These are phyloP conservation scores for Microglena sp. DNA, from an alignment of 139 green algal genomes.

Conservation along the genomic window DNA sequence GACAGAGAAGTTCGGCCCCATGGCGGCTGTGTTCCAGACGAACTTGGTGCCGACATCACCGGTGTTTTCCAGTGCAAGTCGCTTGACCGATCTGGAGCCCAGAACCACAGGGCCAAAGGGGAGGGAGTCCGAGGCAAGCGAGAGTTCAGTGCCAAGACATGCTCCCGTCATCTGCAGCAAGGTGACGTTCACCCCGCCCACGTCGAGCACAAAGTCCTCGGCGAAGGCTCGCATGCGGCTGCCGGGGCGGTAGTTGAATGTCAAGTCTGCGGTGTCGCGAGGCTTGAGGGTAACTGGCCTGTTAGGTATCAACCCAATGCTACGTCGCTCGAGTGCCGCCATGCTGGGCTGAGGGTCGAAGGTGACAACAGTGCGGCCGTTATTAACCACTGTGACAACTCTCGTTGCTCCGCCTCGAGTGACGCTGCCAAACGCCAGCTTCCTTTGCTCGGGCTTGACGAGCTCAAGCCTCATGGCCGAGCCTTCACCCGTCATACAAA, in stretches of 20 bases:
- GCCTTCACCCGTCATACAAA: slow-evolving; percentile 49
- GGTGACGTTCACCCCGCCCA: slow-evolving; percentile 29
- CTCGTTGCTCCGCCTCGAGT: no score
- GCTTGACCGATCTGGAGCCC: slow-evolving; percentile 44
- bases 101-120: slow-evolving; percentile 63
- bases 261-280: slow-evolving; percentile 44
- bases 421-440: slow-evolving; percentile 50
- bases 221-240: slow-evolving; percentile 40
- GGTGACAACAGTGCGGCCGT: no score
- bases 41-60: slow-evolving; percentile 66
- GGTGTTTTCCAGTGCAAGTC: slow-evolving; percentile 62
- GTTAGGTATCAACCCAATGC: slow-evolving; percentile 36
- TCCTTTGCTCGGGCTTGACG: slow-evolving; percentile 35
- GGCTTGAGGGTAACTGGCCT: slow-evolving; percentile 31
- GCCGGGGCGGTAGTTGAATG: slow-evolving; percentile 36
- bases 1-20: slow-evolving; percentile 55
- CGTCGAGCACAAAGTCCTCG: slow-evolving; percentile 42
- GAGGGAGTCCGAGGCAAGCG: slow-evolving; percentile 53
- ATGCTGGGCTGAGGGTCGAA: slow-evolving; percentile 9
- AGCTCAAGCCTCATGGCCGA: slow-evolving; percentile 50
- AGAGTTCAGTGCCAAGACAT: slow-evolving; percentile 57
- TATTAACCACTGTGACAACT: no score
- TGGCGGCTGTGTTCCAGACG: slow-evolving; percentile 28
- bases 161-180: slow-evolving; percentile 53
- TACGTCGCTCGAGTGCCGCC: neutral